A percentile compares a stretch with the other conserved stretches of the same genome.
Evolutionary conservation across 1,284 basidiomycete species (phyloP).

Genomic region (Melampsora larici-populina): DNA sequence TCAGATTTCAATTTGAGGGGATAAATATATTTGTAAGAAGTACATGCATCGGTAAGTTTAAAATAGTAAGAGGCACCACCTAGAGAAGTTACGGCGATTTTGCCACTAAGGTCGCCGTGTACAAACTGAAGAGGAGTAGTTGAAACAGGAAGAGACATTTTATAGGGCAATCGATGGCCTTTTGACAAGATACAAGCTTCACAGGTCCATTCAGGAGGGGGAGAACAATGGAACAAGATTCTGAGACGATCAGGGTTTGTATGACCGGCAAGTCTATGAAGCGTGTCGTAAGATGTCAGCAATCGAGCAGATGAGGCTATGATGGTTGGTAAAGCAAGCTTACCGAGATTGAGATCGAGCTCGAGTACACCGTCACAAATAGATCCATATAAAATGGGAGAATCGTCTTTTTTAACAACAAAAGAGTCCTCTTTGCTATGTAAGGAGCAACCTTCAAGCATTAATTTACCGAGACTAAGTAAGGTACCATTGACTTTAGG

Average conservation of each 20-base stretch:
- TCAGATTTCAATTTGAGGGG: constrained; percentile 20
- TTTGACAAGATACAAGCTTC: not conserved
- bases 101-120: not conserved
- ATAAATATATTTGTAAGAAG: not conserved
- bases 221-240: not conserved
- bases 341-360: not conserved
- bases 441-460: too few relatives aligned
- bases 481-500: not conserved
- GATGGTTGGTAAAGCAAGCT: not conserved
- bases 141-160: not conserved
- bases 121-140: not conserved
- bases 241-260: not conserved
- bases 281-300: too few relatives aligned
- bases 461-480: not conserved
- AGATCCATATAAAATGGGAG: not conserved
- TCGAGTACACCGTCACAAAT: not conserved
- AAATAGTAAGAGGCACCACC: not conserved
- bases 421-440: not conserved
- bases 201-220: not conserved
- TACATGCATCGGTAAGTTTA: constrained; percentile 2
- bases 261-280: too few relatives aligned
- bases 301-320: not conserved
- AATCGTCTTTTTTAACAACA: not conserved
- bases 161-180: not conserved
- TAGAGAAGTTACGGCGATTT: not conserved